Evolutionary conservation across 345 rosid species (phyloP), one percentile per base, ranked within the genome.

Genomic region (Barbarea vulgaris): DNA sequence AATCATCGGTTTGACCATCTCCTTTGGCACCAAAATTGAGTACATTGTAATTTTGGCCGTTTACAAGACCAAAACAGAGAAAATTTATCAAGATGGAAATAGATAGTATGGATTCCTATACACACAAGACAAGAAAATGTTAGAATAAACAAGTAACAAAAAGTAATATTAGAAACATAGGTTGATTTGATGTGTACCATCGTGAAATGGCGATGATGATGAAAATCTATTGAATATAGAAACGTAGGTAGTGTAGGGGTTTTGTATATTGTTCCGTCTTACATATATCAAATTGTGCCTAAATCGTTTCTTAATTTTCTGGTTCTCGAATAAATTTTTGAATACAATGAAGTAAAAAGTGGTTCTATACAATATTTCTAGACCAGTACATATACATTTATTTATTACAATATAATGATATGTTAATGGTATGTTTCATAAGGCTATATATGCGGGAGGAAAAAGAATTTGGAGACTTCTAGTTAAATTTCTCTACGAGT

Each of bases 1-100:
- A 69, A 69, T 76, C 80, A 69, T 76, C 75, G 14, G 65, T 53
- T 24, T 62, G 34, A 44, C 70, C 70, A 69, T 76, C 62, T 54
- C 70, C 75, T 46, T 36, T 53, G 1, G 80, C 65, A 24, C 41
- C 70, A 44, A 62, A 76, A 62, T 76, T 9, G 4, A 76, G 58
- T 31, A 76, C 75, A 9, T 62, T 76, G 31, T 61, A 76, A 10
- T 31, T 76, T 69, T 76, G 70, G 12, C 64, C 57, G 6, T 62
- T 61, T 13, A 69, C 70, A 18, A 76, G 28, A 18, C 50, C 41
- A 61, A 33, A 53, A 69, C 50, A 76, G 0, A 76, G 13, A 2
- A 62, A 8, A 53, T 0, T 52, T 22, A 76, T 14, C 13, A 44
- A 42, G 64, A 76, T 22, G 8, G 39, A 61, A 31, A 69, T 18